Conservation (phyloP, 2,329 filamentous ascomycete species). For the Diaporthe ampelina region DNA sequence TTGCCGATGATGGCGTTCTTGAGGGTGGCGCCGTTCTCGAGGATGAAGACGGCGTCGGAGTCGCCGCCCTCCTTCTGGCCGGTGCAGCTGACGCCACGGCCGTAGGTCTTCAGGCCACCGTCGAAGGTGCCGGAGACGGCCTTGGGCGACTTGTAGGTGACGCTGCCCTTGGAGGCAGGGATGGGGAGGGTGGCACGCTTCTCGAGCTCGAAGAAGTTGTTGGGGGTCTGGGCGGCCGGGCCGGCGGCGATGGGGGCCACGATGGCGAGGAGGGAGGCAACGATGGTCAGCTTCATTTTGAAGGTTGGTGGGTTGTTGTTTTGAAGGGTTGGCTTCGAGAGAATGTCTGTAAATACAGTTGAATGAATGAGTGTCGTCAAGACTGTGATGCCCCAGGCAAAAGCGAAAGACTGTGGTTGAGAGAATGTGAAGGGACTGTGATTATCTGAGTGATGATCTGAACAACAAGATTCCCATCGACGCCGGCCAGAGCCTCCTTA, state of each 20-base stretch:
- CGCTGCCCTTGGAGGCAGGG: slow-evolving; percentile 19
- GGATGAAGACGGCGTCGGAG: slow-evolving; percentile 62
- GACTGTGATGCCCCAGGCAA: slow-evolving; percentile 19
- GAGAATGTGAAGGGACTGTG: slow-evolving; percentile 25
- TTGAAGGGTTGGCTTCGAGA: background rate
- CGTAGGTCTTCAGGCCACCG: slow-evolving; percentile 53
- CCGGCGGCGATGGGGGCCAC: slow-evolving; percentile 30
- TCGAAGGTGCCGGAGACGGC: slow-evolving; percentile 34
- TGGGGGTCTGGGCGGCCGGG: slow-evolving; percentile 28
- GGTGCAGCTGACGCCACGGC: slow-evolving; percentile 41
- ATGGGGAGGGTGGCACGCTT: slow-evolving; percentile 9
- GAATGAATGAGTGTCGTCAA: slow-evolving; percentile 31
- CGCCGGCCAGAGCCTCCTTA: slow-evolving; percentile 13
- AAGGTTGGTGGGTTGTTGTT: background rate
- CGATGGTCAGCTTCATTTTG: slow-evolving; percentile 35
- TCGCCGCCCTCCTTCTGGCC: slow-evolving; percentile 46
- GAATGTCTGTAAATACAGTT: background rate
- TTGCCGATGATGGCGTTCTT: slow-evolving; percentile 66
- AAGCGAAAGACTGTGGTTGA: slow-evolving; percentile 25
- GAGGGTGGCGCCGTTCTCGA: slow-evolving; percentile 63
- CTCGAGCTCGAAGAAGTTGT: slow-evolving; percentile 21
- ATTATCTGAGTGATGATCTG: slow-evolving; percentile 18
- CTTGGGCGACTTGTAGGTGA: slow-evolving; percentile 15
- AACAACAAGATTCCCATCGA: background rate
- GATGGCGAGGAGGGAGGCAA: slow-evolving; percentile 17